These are phyloP conservation scores for Pisolithus microcarpus DNA, from an alignment of 768 basidiomycete species.

Conservation along the genomic window DNA sequence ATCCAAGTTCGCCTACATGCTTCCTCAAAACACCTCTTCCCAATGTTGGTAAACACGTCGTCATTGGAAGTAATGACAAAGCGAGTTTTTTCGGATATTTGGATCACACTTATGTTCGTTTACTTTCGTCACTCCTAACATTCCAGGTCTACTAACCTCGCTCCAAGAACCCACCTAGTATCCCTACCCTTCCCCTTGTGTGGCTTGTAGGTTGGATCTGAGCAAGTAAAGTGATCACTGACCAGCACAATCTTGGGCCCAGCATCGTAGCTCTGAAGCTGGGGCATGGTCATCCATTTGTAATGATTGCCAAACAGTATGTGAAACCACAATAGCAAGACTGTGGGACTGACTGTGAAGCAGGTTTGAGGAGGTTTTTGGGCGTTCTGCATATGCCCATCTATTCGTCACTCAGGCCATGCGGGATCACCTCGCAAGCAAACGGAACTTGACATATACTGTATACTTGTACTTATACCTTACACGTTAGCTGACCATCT, in stretches of 20 bases:
- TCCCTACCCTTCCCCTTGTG: conserved; percentile 85
- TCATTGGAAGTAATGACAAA: no score
- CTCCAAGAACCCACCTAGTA: conserved; percentile 87
- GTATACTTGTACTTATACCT: not conserved
- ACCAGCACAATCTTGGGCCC: no score
- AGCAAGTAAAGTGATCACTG: conserved; percentile 71
- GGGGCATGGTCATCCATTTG: no score
- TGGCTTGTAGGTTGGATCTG: conserved; percentile 62
- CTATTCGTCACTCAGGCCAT: conserved; percentile 93
- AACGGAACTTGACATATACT: conserved; percentile 70
- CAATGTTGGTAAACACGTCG: no score
- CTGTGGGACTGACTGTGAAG: no score
- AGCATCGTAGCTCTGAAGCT: no score
- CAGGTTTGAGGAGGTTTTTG: no score
- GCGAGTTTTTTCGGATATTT: no score
- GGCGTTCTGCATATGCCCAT: conserved; percentile 77
- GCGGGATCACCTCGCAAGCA: conserved; percentile 56
- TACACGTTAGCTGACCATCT: not conserved
- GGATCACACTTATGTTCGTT: conserved; percentile 34
- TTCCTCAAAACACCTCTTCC: no score
- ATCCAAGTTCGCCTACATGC: no score
- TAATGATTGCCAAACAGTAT: no score
- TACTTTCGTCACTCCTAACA: not conserved
- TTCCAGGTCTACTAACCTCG: not conserved
- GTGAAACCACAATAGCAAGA: no score